Evolutionary conservation across 208 protist genomes (phyloP).

Genomic region (Trypanosoma theileri): DNA sequence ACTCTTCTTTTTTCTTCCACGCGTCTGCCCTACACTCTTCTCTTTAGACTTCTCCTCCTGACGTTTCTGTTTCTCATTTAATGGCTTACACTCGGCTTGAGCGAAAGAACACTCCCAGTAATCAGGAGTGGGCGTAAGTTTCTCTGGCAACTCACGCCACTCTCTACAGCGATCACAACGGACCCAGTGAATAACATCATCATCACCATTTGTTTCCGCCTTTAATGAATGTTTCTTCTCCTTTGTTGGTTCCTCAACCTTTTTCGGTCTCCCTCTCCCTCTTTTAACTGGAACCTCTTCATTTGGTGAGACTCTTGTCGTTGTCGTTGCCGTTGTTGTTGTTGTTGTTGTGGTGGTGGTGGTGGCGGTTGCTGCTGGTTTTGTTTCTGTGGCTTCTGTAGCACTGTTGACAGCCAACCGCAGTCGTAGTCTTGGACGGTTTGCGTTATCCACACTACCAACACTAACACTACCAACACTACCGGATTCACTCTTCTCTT

Average conservation of each 20-base stretch:
- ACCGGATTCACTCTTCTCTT: neutral
- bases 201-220: neutral
- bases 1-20: conserved; percentile 4
- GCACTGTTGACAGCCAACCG: neutral
- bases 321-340: neutral
- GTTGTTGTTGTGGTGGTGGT: neutral
- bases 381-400: neutral
- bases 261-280: neutral
- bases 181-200: conserved; percentile 41
- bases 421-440: conserved; percentile 2
- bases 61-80: neutral
- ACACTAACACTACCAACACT: neutral
- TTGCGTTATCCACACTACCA: neutral
- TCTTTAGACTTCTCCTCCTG: neutral
- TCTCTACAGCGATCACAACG: conserved; percentile 42
- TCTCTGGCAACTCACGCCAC: conserved; percentile 45
- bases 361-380: neutral
- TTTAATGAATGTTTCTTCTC: neutral
- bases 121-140: conserved; percentile 34
- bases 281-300: neutral
- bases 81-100: conserved; percentile 28
- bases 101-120: conserved; percentile 52
- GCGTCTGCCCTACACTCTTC: neutral
- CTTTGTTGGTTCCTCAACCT: conserved; percentile 1
- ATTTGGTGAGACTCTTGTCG: neutral